Conservation (phyloP, 179 eudicot species). For the Vitellaria paradoxa region DNA sequence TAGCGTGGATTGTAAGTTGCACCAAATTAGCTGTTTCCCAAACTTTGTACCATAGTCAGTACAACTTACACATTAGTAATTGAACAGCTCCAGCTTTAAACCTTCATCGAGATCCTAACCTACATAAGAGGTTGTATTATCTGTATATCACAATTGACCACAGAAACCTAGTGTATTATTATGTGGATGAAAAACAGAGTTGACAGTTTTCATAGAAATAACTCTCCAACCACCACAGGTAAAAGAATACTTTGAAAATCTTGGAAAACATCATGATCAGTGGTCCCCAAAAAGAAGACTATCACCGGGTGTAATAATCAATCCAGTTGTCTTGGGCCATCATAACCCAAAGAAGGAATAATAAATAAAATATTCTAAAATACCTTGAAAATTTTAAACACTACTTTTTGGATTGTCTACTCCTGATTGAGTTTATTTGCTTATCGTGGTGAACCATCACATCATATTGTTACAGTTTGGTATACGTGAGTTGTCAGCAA, state of each 20-base stretch:
- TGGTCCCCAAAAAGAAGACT: slow-evolving; percentile 1
- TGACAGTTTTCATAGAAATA: no score
- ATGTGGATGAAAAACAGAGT: not conserved
- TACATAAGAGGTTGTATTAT: not conserved
- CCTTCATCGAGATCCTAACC: not conserved
- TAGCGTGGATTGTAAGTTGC: not conserved
- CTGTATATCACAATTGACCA: not conserved
- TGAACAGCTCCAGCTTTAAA: not conserved
- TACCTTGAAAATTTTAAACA: not conserved
- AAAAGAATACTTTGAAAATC: not conserved
- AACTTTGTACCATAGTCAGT: not conserved
- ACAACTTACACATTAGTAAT: not conserved
- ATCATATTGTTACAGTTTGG: slow-evolving; percentile 8
- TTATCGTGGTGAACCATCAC: not conserved
- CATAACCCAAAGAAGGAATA: not conserved
- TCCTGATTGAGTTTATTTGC: not conserved
- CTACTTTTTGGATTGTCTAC: not conserved
- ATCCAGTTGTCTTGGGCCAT: not conserved
- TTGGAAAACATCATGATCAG: not conserved
- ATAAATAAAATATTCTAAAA: not conserved
- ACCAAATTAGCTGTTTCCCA: not conserved
- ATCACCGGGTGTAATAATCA: not conserved
- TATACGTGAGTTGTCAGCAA: not conserved
- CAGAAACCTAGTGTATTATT: not conserved
- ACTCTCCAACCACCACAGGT: slow-evolving; percentile 3